Evolutionary conservation across 2,329 filamentous ascomycete species (phyloP), one percentile per base, ranked within the genome.

Genomic region (Cladosporium sp.): DNA sequence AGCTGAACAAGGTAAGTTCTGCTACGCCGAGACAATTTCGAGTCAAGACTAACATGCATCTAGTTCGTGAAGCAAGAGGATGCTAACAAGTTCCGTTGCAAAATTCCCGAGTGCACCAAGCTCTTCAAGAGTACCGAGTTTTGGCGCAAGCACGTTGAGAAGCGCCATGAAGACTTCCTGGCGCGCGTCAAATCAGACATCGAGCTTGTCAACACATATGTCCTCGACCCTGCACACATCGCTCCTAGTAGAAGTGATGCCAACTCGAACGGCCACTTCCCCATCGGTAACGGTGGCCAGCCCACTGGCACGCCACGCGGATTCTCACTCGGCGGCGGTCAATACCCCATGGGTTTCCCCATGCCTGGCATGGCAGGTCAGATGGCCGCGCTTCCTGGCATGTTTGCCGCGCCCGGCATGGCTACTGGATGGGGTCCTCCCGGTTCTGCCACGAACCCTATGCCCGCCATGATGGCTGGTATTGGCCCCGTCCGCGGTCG

Each of bases 71-170:
- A 97, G 81, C 94, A 98, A 79, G 95, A 99, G 78, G 96, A 99
- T 73, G 93, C 97, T 78, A 90, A 94, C 74, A 98, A 98, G 77
- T 99, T 90, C 84, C 88, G 96, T 68, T 99, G 95, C 85, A 96
- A 95, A 78, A 93, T 96, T 4, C 94, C 94, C 1, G 93, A 97
- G 47, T 99, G 95, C 79, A 90, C 91, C 12, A 99, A 99, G 80
- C 83, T 99, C 8, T 99, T 99, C 85, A 98, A 98, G 79, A 95
- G 95, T 66, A 91, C 96, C 52, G 88, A 94, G 73, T 99, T 99
- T 78, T 99, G 96, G 94, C 90, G 89, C 74, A 99, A 99, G 83
- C 95, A 99, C 74, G 90, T 98, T 18, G 94, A 98, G 80, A 99
- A 99, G 82, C 89, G 96, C 66, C 95, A 99, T 77, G 78, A 86